These are phyloP conservation scores for Lentithecium fluviatile DNA, from an alignment of 495 filamentous ascomycete species.

Conservation along the genomic window DNA sequence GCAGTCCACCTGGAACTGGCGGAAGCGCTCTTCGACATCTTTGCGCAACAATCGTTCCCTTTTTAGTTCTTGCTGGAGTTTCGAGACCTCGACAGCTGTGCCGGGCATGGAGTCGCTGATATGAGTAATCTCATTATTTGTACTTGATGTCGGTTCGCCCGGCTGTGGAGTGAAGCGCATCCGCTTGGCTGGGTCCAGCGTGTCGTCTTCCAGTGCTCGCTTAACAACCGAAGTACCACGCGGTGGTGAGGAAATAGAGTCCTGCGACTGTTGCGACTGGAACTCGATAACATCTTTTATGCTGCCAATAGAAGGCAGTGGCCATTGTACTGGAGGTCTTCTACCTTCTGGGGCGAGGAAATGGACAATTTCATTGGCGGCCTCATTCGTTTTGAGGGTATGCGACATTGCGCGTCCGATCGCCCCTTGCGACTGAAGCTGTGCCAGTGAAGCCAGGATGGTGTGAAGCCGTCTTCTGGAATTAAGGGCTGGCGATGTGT, in stretches of 20 bases:
- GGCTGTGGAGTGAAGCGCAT: conserved; percentile 30
- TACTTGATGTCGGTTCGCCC: background rate
- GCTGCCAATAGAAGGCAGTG: conserved; percentile 21
- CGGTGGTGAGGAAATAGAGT: background rate
- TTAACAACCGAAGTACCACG: background rate
- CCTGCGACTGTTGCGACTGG: conserved; percentile 16
- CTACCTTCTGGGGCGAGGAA: conserved; percentile 2
- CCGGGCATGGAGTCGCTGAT: conserved; percentile 29
- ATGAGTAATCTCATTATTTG: conserved; percentile 12
- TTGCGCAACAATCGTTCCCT: background rate
- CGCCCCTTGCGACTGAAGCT: conserved; percentile 8
- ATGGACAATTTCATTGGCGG: conserved; percentile 16
- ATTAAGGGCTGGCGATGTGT: conserved; percentile 2
- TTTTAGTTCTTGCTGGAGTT: conserved; percentile 10
- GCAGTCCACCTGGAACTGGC: background rate
- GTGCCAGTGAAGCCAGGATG: conserved; percentile 27
- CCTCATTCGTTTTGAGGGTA: conserved; percentile 9
- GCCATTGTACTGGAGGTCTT: conserved; percentile 13
- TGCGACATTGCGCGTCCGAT: conserved; percentile 8
- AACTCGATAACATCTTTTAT: conserved; percentile 31
- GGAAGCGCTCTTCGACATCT: background rate
- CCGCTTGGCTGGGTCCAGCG: conserved; percentile 16
- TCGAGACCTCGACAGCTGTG: conserved; percentile 10
- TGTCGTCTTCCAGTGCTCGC: conserved; percentile 18
- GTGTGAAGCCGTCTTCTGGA: conserved; percentile 25